phyloP scores from a whole-genome alignment of 352 stramenopile genomes.

The Phytopythium montanum region DNA sequence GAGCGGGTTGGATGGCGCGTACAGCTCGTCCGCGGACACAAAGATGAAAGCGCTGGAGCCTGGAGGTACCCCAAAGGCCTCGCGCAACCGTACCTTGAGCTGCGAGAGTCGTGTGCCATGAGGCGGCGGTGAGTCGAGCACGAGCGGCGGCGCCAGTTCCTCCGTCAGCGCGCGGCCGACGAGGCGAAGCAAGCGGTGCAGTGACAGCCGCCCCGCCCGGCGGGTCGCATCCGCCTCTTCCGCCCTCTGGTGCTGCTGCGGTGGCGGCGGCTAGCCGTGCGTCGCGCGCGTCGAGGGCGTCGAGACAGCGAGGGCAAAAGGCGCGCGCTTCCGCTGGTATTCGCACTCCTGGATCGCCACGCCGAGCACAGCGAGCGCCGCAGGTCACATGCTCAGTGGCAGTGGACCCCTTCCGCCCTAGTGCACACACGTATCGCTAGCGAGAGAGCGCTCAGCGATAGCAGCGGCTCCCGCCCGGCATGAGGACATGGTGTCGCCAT shows the following conservation, averaged over 20 bases:
- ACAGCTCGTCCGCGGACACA: constrained; percentile 68
- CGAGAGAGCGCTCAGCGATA: too few species aligned
- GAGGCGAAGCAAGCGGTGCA: constrained; percentile 74
- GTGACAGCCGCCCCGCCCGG: constrained; percentile 34
- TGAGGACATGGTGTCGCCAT: too few species aligned
- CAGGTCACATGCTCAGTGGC: too few species aligned
- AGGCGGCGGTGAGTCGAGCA: constrained; percentile 39
- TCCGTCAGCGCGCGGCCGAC: constrained; percentile 40
- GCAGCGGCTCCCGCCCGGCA: too few species aligned
- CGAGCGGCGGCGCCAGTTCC: constrained; percentile 55
- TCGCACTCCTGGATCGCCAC: too few species aligned
- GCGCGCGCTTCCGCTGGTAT: too few species aligned
- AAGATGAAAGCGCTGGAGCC: constrained; percentile 74
- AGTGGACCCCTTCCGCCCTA: too few species aligned
- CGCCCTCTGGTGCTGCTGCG: background rate
- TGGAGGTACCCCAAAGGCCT: constrained; percentile 47
- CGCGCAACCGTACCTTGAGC: constrained; percentile 66
- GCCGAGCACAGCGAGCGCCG: too few species aligned
- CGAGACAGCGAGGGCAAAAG: too few species aligned
- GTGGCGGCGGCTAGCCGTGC: too few species aligned
- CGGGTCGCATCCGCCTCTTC: background rate
- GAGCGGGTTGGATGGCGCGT: constrained; percentile 71
- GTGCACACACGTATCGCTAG: too few species aligned
- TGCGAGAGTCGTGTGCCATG: constrained; percentile 61
- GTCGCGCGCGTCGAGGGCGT: too few species aligned